A percentile compares a stretch with the other conserved stretches of the same genome.
phyloP scores from a whole-genome alignment of 2,329 filamentous ascomycete species.

The Diaporthe caulivora region DNA sequence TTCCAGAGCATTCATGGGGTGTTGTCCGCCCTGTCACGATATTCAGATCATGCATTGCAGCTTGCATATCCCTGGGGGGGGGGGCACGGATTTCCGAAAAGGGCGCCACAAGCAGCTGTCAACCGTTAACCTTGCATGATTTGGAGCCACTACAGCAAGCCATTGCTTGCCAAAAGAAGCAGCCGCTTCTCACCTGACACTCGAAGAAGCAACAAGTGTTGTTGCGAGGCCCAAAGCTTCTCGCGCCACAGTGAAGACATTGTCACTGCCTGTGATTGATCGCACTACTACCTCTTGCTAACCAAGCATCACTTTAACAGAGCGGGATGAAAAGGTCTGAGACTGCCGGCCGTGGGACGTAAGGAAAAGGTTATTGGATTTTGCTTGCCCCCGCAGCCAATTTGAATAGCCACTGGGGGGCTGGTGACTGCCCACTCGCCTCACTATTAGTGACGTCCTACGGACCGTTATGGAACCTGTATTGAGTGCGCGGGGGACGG shows the following conservation, averaged over 20 bases:
- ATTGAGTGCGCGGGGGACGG: not conserved
- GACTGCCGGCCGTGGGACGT: not conserved
- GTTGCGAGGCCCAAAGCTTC: not conserved
- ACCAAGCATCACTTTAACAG: not conserved
- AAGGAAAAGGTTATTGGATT: not conserved
- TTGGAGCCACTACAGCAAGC: constrained; percentile 28
- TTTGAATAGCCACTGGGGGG: not conserved
- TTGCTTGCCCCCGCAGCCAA: not conserved
- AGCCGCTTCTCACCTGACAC: constrained; percentile 27
- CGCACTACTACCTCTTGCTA: too few relatives aligned
- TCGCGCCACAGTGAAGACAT: not conserved
- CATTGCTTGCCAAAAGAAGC: constrained; percentile 23
- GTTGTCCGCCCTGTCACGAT: constrained; percentile 1
- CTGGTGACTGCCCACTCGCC: not conserved
- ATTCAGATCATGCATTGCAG: constrained; percentile 37
- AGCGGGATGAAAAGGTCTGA: not conserved
- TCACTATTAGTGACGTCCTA: not conserved
- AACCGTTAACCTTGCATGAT: constrained; percentile 39
- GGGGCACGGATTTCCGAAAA: constrained; percentile 5
- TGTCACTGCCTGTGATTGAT: not conserved
- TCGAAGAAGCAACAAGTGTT: constrained; percentile 21
- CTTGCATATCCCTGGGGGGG: constrained; percentile 36
- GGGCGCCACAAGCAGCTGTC: constrained; percentile 34
- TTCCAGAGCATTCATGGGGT: not conserved
- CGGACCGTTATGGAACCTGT: not conserved